Evolutionary conservation across 2,329 filamentous ascomycete species (phyloP).

Genomic region (Aspergillus sp.): DNA sequence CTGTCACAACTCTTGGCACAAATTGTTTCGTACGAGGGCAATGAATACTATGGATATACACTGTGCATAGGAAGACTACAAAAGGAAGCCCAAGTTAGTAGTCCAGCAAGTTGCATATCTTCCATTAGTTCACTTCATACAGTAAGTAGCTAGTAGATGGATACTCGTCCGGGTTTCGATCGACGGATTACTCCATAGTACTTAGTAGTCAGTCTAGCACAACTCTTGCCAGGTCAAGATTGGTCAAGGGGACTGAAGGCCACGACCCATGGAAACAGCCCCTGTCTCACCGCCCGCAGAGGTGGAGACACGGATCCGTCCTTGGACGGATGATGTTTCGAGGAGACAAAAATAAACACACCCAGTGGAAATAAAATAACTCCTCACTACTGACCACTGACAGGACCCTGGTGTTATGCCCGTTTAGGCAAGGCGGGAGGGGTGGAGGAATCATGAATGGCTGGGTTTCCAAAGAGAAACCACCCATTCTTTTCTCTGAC

Average conservation of each 20-base stretch:
- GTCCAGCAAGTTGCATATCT: background rate
- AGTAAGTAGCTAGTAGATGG: background rate
- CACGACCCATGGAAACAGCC: background rate
- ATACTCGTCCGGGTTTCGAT: background rate
- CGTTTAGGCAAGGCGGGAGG: background rate
- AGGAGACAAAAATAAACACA: background rate
- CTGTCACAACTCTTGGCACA: background rate
- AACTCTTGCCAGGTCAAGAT: background rate
- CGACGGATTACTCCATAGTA: too few species aligned
- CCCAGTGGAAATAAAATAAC: too few species aligned
- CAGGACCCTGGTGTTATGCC: background rate
- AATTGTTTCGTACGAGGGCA: background rate
- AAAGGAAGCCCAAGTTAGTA: background rate
- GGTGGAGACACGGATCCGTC: background rate
- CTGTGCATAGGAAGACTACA: background rate
- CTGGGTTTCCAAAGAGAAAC: background rate
- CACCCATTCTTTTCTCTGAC: background rate
- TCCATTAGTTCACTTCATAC: too few species aligned
- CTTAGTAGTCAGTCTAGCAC: background rate
- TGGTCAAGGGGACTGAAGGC: background rate
- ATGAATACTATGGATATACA: background rate
- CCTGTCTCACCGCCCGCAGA: conserved; percentile 2
- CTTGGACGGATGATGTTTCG: background rate
- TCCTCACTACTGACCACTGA: background rate
- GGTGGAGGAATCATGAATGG: background rate